phyloP scores from a whole-genome alignment of 2,329 filamentous ascomycete species.

The Nigrospora oryzae region DNA sequence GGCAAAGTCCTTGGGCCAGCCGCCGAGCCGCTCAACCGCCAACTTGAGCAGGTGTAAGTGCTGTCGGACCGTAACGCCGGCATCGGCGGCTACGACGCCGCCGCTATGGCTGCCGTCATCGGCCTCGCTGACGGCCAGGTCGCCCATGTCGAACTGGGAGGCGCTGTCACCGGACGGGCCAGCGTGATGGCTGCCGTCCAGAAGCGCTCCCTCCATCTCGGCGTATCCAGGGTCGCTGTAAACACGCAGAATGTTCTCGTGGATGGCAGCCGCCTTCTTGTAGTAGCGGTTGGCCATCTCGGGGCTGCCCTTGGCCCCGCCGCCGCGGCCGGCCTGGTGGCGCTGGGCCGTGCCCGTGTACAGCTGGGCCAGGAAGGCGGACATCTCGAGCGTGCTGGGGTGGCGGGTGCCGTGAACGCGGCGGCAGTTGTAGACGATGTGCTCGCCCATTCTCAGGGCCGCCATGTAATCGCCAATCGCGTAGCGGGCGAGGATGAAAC shows the following conservation, averaged over 20 bases:
- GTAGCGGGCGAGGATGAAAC: conserved; percentile 11
- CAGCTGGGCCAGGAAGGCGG: conserved; percentile 11
- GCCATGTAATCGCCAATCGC: conserved; percentile 9
- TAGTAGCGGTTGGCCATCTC: conserved; percentile 27
- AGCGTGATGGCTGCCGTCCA: conserved; percentile 7
- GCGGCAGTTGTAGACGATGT: conserved; percentile 16
- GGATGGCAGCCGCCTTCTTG: conserved; percentile 24
- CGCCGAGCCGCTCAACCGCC: conserved; percentile 26
- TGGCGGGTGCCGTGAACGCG: conserved; percentile 13
- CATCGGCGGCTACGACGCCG: conserved; percentile 11
- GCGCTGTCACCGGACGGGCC: conserved; percentile 12
- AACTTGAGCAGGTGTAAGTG: conserved; percentile 29
- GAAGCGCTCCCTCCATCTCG: conserved; percentile 14
- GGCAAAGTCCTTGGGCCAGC: conserved; percentile 34
- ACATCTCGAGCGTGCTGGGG: conserved; percentile 12
- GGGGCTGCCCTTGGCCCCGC: conserved; percentile 17
- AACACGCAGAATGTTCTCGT: conserved; percentile 26
- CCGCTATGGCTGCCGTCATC: not conserved
- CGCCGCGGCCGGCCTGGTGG: conserved; percentile 21
- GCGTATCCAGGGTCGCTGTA: conserved; percentile 22
- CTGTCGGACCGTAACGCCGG: conserved; percentile 19
- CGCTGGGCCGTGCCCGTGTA: conserved; percentile 21
- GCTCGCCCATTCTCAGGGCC: conserved; percentile 12
- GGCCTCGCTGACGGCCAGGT: not conserved
- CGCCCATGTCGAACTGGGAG: conserved; percentile 13